phyloP scores from a whole-genome alignment of 2,329 filamentous ascomycete species.

The Zalaria sp. region DNA sequence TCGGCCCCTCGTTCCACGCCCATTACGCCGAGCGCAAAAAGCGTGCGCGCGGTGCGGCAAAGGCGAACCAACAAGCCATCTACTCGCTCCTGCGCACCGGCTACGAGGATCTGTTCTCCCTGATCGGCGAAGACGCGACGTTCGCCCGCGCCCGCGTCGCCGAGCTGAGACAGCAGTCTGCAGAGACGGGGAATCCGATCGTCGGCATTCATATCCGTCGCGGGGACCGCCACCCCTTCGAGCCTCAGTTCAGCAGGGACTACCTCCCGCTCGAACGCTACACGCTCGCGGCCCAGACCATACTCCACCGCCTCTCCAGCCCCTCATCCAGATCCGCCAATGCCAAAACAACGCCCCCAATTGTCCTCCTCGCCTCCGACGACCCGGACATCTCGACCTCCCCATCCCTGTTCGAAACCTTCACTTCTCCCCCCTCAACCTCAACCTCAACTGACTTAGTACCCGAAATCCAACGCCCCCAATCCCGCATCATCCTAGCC shows the following conservation, averaged over 20 bases:
- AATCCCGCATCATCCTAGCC: constrained; percentile 64
- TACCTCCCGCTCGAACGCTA: constrained; percentile 67
- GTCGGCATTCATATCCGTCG: constrained; percentile 69
- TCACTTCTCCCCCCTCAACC: constrained; percentile 6
- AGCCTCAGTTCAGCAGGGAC: constrained; percentile 65
- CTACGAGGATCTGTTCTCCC: constrained; percentile 60
- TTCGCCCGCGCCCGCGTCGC: constrained; percentile 49
- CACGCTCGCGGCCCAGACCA: constrained; percentile 40
- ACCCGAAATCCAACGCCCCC: constrained; percentile 36
- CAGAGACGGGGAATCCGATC: constrained; percentile 35
- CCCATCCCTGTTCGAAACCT: constrained; percentile 42
- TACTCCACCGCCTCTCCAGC: background rate
- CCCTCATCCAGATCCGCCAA: constrained; percentile 7
- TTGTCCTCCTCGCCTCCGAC: constrained; percentile 59
- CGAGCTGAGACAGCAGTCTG: constrained; percentile 37
- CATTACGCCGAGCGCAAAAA: constrained; percentile 34
- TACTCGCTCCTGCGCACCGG: constrained; percentile 56
- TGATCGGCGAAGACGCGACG: constrained; percentile 48
- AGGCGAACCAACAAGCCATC: constrained; percentile 39
- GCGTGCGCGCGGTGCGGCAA: constrained; percentile 17
- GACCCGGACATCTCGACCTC: constrained; percentile 61
- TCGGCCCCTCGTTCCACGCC: constrained; percentile 45
- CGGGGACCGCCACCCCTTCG: constrained; percentile 64
- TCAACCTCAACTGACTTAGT: constrained; percentile 9
- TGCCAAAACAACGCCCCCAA: constrained; percentile 11